These are phyloP conservation scores for Metschnikowia henanensis DNA, from an alignment of 805 yeast species.

Conservation along the genomic window DNA sequence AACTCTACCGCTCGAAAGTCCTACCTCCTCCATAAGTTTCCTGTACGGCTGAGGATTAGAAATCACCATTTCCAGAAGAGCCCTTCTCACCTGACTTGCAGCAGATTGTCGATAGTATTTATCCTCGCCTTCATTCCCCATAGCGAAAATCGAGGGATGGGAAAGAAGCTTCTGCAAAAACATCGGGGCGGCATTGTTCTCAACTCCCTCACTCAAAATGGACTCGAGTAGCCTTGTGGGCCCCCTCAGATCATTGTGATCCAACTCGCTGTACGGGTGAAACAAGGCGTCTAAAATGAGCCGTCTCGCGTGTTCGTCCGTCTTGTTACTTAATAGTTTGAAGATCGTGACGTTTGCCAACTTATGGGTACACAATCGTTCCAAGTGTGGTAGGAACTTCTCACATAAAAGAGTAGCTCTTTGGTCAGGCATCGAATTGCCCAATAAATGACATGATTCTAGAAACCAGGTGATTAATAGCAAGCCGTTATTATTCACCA, in stretches of 20 bases:
- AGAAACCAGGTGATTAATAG: conserved; percentile 90
- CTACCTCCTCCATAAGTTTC: conserved; percentile 90
- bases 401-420: conserved; percentile 67
- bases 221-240: conserved; percentile 52
- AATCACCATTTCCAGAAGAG: conserved; percentile 59
- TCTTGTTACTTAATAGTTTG: conserved; percentile 71
- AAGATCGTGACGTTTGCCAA: conserved; percentile 80
- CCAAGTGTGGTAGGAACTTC: conserved; percentile 60
- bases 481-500: conserved; percentile 84
- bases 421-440: conserved; percentile 36
- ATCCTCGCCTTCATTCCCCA: conserved; percentile 21
- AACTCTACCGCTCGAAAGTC: conserved; percentile 47
- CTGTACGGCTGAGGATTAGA: conserved; percentile 68
- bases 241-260: conserved; percentile 22
- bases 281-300: conserved; percentile 65
- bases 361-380: conserved; percentile 71
- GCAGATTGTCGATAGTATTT: conserved; percentile 52
- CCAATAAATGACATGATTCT: conserved; percentile 55
- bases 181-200: conserved; percentile 50
- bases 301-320: conserved; percentile 61
- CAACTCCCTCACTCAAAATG: conserved; percentile 63
- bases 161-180: conserved; percentile 80
- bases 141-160: conserved; percentile 54
- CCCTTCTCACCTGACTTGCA: conserved; percentile 58
- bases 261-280: conserved; percentile 43